Conservation (phyloP, 768 basidiomycete genomes). For the Pleurotus ostreatus region DNA sequence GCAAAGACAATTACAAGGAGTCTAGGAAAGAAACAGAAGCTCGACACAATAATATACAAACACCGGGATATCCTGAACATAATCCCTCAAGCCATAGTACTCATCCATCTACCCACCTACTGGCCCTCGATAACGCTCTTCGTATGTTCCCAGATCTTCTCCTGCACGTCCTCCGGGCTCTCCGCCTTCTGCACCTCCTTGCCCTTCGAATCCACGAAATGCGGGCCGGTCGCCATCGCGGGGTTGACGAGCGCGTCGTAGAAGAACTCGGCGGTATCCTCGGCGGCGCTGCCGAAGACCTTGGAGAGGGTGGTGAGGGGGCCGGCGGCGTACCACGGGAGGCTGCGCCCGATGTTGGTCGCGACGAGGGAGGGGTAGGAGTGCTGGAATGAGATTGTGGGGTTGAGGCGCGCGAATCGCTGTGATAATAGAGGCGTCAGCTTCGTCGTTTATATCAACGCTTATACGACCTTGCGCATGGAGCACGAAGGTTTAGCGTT, state of each 20-base stretch:
- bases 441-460: too few relatives aligned
- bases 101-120: too few relatives aligned
- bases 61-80: too few relatives aligned
- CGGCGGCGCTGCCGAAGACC: conserved; percentile 19
- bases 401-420: conserved; percentile 27
- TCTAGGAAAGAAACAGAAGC: too few relatives aligned
- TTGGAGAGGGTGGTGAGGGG: conserved; percentile 15
- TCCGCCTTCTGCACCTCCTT: conserved; percentile 7
- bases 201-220: conserved; percentile 5
- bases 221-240: conserved; percentile 2
- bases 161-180: background rate
- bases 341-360: conserved; percentile 21
- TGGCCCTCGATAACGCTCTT: background rate
- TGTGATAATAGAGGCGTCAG: too few relatives aligned
- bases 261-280: conserved; percentile 33
- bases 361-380: conserved; percentile 28
- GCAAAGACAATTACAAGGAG: too few relatives aligned
- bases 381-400: conserved; percentile 32
- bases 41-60: too few relatives aligned
- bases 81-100: too few relatives aligned
- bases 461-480: too few relatives aligned
- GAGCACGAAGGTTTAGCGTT: too few relatives aligned
- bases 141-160: conserved; percentile 4
- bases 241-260: conserved; percentile 24
- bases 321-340: conserved; percentile 21